Evolutionary conservation across 345 rosid species (phyloP).

Genomic region (Brassica cretica): DNA sequence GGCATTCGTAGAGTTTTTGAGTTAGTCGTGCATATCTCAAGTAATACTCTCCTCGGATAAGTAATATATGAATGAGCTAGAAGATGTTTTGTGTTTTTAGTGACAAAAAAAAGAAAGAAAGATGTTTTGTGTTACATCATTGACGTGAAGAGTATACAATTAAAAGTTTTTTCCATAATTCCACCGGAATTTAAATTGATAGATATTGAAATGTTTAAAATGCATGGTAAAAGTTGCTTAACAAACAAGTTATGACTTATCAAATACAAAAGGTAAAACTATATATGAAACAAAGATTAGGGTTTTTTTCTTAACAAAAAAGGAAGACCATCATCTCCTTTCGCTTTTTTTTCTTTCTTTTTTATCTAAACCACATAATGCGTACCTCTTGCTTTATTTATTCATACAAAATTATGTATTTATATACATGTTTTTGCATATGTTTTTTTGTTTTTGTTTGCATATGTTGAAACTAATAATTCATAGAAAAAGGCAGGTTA

Average conservation of each 20-base stretch:
- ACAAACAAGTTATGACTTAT: background rate
- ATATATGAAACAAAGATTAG: background rate
- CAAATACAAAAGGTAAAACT: background rate
- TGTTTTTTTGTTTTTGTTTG: background rate
- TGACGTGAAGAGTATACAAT: background rate
- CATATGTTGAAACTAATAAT: background rate
- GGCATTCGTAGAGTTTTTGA: background rate
- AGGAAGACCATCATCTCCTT: slow-evolving; percentile 1
- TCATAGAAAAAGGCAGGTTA: background rate
- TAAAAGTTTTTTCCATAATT: too few species aligned
- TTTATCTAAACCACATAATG: slow-evolving; percentile 30
- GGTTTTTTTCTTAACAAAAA: background rate
- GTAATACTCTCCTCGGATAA: background rate
- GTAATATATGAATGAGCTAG: background rate
- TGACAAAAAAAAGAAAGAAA: too few species aligned
- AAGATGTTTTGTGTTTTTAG: background rate
- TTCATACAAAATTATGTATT: background rate
- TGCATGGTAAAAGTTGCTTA: slow-evolving; percentile 19
- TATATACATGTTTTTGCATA: background rate
- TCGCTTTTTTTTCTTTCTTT: background rate
- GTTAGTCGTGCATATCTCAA: background rate
- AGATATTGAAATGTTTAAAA: background rate
- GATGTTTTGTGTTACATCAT: background rate
- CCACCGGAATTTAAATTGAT: background rate
- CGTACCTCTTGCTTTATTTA: background rate